A percentile compares a stretch with the other conserved stretches of the same genome.
These are phyloP conservation scores for Penicillium polonicum DNA, from an alignment of 2,329 filamentous ascomycete genomes.

Conservation along the genomic window DNA sequence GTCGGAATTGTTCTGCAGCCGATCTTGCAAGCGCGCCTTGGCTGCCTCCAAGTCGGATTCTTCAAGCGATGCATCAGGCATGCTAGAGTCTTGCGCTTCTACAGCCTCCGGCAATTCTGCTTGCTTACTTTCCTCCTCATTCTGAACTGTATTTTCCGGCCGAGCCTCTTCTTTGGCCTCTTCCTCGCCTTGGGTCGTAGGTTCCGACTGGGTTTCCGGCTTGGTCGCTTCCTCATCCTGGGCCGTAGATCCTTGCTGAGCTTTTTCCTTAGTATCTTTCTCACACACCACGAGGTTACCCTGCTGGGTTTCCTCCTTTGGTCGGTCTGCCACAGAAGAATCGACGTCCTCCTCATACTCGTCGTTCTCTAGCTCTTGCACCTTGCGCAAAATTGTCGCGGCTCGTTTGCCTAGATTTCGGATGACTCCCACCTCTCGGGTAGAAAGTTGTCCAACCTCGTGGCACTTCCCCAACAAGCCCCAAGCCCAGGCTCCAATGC, in stretches of 20 bases:
- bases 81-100: conserved; percentile 13
- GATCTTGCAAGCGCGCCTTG: conserved; percentile 48
- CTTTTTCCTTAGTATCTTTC: not conserved
- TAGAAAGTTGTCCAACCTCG: conserved; percentile 70
- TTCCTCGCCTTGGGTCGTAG: not conserved
- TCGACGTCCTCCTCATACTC: conserved; percentile 14
- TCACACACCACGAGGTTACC: not conserved
- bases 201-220: not conserved
- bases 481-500: conserved; percentile 83
- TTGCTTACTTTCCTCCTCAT: not conserved
- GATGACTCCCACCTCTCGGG: conserved; percentile 71
- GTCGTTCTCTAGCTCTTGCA: conserved; percentile 46
- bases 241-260: not conserved
- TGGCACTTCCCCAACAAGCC: conserved; percentile 73
- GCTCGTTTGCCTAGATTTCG: conserved; percentile 79
- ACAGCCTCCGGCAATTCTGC: not conserved
- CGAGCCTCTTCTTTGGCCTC: conserved; percentile 1
- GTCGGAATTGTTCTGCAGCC: conserved; percentile 25
- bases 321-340: conserved; percentile 6
- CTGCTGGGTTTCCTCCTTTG: not conserved
- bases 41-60: conserved; percentile 48
- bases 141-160: not conserved
- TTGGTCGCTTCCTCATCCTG: not conserved
- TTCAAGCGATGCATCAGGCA: conserved; percentile 18
- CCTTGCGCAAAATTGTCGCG: conserved; percentile 47